Evolutionary conservation across 202 grass and related monocot species (phyloP).

Genomic region (Alloteropsis angusta): DNA sequence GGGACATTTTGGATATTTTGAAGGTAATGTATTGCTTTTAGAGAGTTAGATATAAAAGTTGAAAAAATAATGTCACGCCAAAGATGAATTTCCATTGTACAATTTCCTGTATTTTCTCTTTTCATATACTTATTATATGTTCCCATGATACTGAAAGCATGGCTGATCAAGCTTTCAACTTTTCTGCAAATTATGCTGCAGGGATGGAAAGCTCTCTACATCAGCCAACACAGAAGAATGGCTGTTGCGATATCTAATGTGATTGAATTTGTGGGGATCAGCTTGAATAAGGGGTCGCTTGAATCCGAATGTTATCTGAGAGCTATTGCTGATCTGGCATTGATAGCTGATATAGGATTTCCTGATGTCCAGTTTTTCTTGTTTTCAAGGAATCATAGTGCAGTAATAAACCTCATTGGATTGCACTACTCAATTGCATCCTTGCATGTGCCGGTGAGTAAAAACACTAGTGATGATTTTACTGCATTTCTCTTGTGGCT

Average conservation of each 20-base stretch:
- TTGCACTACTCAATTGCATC: constrained; percentile 60
- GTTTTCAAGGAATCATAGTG: constrained; percentile 50
- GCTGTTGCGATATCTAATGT: constrained; percentile 37
- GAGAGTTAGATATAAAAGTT: background rate
- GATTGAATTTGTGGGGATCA: constrained; percentile 43
- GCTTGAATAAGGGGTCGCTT: constrained; percentile 43
- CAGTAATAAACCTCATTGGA: constrained; percentile 68
- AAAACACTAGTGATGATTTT: background rate
- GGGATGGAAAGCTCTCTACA: constrained; percentile 62
- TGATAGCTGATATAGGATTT: constrained; percentile 48
- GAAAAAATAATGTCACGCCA: background rate
- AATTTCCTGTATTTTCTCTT: background rate
- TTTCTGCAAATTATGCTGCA: constrained; percentile 31
- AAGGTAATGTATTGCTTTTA: background rate
- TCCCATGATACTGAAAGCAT: background rate
- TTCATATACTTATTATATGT: no score
- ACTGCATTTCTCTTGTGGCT: background rate
- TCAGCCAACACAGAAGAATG: constrained; percentile 55
- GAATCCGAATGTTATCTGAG: constrained; percentile 70
- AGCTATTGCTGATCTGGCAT: constrained; percentile 48
- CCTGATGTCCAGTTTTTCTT: constrained; percentile 68
- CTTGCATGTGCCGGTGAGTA: constrained; percentile 64
- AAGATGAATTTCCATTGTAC: background rate
- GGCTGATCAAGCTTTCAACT: background rate
- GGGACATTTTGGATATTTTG: background rate